A percentile compares a stretch with the other conserved stretches of the same genome.
These are phyloP conservation scores for Bauhinia variegata DNA, from an alignment of 306 rosid species.

Conservation along the genomic window DNA sequence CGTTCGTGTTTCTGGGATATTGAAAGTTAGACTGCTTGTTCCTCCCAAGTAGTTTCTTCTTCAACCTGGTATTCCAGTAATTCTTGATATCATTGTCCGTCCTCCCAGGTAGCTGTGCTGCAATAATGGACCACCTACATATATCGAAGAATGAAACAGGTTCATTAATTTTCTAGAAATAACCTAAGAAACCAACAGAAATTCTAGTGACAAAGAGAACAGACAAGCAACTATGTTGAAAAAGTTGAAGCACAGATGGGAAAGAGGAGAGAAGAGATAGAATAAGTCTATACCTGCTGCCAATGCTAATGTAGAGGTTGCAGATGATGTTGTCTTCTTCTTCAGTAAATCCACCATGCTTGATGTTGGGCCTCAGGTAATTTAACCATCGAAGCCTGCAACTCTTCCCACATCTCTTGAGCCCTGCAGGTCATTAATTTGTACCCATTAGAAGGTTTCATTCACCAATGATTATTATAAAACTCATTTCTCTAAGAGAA, in stretches of 20 bases:
- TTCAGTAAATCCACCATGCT: slow-evolving; percentile 98
- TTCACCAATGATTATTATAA: slow-evolving; percentile 27
- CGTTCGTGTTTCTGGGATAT: slow-evolving; percentile 41
- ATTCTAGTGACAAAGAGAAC: slow-evolving; percentile 49
- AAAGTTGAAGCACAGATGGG: slow-evolving; percentile 27
- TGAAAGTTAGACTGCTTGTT: slow-evolving; percentile 58
- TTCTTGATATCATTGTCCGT: slow-evolving; percentile 97
- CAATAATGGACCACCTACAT: slow-evolving; percentile 96
- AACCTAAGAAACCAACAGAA: slow-evolving; percentile 20
- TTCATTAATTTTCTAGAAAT: slow-evolving; percentile 39
- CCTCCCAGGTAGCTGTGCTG: slow-evolving; percentile 98
- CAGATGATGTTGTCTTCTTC: slow-evolving; percentile 98
- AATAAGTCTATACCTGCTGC: slow-evolving; percentile 85
- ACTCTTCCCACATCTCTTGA: slow-evolving; percentile 98
- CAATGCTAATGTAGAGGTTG: slow-evolving; percentile 96
- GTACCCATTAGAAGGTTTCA: slow-evolving; percentile 26
- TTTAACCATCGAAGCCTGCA: slow-evolving; percentile 94
- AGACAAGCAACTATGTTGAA: slow-evolving; percentile 57
- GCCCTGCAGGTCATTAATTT: slow-evolving; percentile 63
- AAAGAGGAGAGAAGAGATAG: no score
- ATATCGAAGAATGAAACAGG: slow-evolving; percentile 14
- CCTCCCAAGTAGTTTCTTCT: slow-evolving; percentile 89
- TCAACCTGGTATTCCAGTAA: slow-evolving; percentile 94
- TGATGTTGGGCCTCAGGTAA: slow-evolving; percentile 94
- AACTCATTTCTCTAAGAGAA: no score